A percentile compares a stretch with the other conserved stretches of the same genome.
These are phyloP conservation scores for Sophora flavescens DNA, from an alignment of 306 rosid species.

Conservation along the genomic window DNA sequence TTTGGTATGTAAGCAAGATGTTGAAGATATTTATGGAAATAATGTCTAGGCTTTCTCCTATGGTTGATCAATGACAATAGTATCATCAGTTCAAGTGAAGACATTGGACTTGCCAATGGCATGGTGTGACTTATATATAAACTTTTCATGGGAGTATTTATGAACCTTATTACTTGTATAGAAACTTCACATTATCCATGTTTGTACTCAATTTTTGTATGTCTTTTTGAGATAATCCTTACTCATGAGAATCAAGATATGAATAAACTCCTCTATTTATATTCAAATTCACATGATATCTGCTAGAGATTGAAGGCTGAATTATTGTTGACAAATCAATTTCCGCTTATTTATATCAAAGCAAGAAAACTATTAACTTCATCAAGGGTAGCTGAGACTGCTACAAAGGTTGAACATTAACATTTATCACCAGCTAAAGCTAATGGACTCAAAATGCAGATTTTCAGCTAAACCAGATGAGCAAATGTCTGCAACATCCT, in stretches of 20 bases:
- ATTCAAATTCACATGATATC: background rate
- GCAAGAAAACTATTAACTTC: background rate
- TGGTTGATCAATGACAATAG: background rate
- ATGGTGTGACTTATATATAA: background rate
- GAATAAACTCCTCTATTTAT: background rate
- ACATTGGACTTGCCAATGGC: background rate
- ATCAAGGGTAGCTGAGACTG: background rate
- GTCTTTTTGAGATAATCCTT: conserved; percentile 16
- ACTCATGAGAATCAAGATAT: background rate
- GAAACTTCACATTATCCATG: background rate
- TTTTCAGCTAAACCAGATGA: conserved; percentile 63
- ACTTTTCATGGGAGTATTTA: background rate
- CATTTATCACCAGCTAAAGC: conserved; percentile 76
- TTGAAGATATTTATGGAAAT: conserved; percentile 29
- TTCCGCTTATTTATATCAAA: background rate
- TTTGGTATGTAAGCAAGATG: conserved; percentile 51
- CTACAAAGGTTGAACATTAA: background rate
- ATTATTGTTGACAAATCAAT: conserved; percentile 10
- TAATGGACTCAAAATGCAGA: conserved; percentile 76
- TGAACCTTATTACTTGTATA: conserved; percentile 8
- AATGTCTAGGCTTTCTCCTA: conserved; percentile 1
- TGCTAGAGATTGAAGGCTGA: background rate
- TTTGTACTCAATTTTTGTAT: background rate
- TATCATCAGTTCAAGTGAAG: background rate
- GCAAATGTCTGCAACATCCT: conserved; percentile 78